A percentile compares a stretch with the other conserved stretches of the same genome.
Evolutionary conservation across 768 basidiomycete genomes (phyloP).

Genomic region (Suillus subalutaceus): DNA sequence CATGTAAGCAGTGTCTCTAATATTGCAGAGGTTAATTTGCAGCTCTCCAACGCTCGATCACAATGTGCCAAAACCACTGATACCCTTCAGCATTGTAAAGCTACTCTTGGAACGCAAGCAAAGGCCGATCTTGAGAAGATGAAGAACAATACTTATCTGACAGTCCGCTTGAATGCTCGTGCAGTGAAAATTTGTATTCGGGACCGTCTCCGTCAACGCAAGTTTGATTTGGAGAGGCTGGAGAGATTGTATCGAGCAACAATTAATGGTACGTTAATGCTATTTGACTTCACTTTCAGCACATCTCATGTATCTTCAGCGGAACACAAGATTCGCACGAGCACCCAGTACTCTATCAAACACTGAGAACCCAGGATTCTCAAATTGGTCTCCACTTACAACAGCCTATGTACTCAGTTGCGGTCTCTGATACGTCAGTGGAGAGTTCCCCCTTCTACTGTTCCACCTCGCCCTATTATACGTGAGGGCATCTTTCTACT

Average conservation of each 20-base stretch:
- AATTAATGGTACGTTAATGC: slow-evolving; percentile 17
- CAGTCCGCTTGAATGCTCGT: slow-evolving; percentile 19
- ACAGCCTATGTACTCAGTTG: slow-evolving; percentile 27
- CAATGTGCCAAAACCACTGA: not conserved
- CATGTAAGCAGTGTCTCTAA: not conserved
- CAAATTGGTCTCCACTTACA: slow-evolving; percentile 27
- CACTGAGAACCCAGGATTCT: slow-evolving; percentile 29
- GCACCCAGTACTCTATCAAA: slow-evolving; percentile 28
- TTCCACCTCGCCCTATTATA: slow-evolving; percentile 23
- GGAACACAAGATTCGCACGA: slow-evolving; percentile 23
- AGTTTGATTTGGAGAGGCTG: slow-evolving; percentile 22
- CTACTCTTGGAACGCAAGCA: not conserved
- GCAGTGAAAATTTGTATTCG: slow-evolving; percentile 18
- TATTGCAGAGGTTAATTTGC: slow-evolving; percentile 7
- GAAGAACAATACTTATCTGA: not conserved
- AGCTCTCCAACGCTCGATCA: not conserved
- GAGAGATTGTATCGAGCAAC: slow-evolving; percentile 13
- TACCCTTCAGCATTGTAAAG: not conserved
- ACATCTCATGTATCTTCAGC: slow-evolving; percentile 30
- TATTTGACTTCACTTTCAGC: slow-evolving; percentile 9
- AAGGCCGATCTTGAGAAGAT: not conserved
- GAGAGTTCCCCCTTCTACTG: slow-evolving; percentile 25
- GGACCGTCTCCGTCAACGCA: slow-evolving; percentile 17
- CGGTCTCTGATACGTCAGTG: slow-evolving; percentile 13
- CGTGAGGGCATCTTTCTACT: slow-evolving; percentile 1